These are phyloP conservation scores for Erodium moschatum DNA, from an alignment of 441 rosid species.

Conservation along the genomic window DNA sequence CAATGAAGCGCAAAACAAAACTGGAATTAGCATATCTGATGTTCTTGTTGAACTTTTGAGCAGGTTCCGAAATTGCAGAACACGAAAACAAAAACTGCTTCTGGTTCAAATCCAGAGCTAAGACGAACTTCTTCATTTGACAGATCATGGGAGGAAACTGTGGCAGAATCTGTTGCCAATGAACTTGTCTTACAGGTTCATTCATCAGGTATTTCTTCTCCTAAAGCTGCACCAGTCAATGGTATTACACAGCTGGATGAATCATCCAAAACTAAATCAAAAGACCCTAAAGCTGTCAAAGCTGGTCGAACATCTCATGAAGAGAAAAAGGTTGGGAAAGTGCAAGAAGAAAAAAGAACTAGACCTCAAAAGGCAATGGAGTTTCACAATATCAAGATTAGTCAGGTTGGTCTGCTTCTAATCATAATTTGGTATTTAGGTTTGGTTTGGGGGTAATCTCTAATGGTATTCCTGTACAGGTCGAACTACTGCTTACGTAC, in stretches of 20 bases:
- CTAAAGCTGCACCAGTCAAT: slow-evolving; percentile 34
- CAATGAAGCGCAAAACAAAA: background rate
- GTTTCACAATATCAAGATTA: slow-evolving; percentile 78
- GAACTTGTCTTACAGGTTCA: slow-evolving; percentile 75
- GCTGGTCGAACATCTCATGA: slow-evolving; percentile 76
- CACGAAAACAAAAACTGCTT: slow-evolving; percentile 32
- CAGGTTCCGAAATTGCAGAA: slow-evolving; percentile 44
- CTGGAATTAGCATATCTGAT: too few species aligned
- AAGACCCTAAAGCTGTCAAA: slow-evolving; percentile 54
- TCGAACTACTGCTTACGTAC: slow-evolving; percentile 73
- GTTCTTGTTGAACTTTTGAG: background rate
- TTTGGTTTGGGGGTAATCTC: background rate
- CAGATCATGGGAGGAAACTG: slow-evolving; percentile 89
- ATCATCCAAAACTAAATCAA: slow-evolving; percentile 49
- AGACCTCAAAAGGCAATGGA: slow-evolving; percentile 85
- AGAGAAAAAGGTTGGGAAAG: slow-evolving; percentile 64
- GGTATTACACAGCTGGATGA: slow-evolving; percentile 67
- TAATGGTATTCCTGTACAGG: slow-evolving; percentile 37
- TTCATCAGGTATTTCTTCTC: slow-evolving; percentile 39
- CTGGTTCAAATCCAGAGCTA: slow-evolving; percentile 48
- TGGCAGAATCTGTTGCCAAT: slow-evolving; percentile 86
- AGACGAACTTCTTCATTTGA: slow-evolving; percentile 92
- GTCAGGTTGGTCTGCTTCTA: slow-evolving; percentile 55
- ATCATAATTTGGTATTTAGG: slow-evolving; percentile 15
- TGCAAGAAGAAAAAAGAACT: slow-evolving; percentile 65